Evolutionary conservation across 345 rosid species (phyloP).

Genomic region (Microthlaspi erraticum): DNA sequence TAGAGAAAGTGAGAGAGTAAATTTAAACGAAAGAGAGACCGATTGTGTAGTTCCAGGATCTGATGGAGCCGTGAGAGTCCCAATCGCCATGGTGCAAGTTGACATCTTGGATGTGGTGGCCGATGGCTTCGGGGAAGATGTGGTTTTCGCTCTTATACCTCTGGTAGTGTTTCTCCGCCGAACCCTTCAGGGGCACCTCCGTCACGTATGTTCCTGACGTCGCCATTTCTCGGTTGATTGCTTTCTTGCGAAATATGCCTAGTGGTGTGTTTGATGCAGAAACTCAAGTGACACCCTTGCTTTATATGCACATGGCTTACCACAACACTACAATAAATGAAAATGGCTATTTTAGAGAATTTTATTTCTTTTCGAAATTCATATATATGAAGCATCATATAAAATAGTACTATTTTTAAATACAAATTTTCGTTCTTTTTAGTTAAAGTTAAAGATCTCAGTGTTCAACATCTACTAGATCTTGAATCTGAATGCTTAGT

Average conservation of each 20-base stretch:
- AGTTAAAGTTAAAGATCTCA: neutral
- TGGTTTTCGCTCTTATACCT: too few relatives aligned
- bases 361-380: too few relatives aligned
- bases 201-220: slow-evolving; percentile 35
- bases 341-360: neutral
- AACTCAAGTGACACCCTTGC: neutral
- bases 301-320: too few relatives aligned
- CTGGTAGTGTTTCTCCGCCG: too few relatives aligned
- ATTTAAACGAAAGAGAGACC: neutral
- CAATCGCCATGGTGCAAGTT: slow-evolving; percentile 30
- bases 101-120: too few relatives aligned
- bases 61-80: slow-evolving; percentile 35
- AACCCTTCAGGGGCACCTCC: slow-evolving; percentile 30
- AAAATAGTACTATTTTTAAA: neutral
- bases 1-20: neutral
- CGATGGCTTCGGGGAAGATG: too few relatives aligned
- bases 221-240: slow-evolving; percentile 22
- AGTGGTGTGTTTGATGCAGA: slow-evolving; percentile 12
- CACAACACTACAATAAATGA: neutral
- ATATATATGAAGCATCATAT: neutral
- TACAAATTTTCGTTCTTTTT: neutral
- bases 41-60: slow-evolving; percentile 20
- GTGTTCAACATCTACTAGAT: too few relatives aligned
- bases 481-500: too few relatives aligned
- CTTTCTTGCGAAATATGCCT: neutral